phyloP scores from a whole-genome alignment of 2,329 filamentous ascomycete species.

The Penicillium sp. region DNA sequence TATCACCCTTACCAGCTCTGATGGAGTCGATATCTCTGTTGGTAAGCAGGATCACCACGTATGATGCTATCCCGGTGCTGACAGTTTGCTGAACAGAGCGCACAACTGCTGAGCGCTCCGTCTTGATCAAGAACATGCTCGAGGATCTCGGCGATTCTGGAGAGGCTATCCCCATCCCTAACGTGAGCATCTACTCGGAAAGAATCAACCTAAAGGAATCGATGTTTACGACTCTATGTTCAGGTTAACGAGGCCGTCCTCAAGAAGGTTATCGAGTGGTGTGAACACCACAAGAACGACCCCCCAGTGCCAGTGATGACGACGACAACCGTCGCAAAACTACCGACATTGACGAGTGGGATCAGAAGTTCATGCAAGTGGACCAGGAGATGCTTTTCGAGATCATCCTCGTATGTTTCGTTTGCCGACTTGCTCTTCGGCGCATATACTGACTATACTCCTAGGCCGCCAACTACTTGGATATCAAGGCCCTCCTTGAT shows the following conservation, averaged over 20 bases:
- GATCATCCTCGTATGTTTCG: slow-evolving; percentile 79
- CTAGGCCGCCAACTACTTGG: slow-evolving; percentile 94
- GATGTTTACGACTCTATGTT: background rate
- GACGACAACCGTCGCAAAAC: slow-evolving; percentile 95
- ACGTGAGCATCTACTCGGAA: slow-evolving; percentile 28
- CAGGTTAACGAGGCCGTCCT: slow-evolving; percentile 90
- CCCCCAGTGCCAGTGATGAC: slow-evolving; percentile 78
- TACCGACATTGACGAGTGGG: slow-evolving; percentile 99
- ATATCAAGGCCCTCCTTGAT: slow-evolving; percentile 96
- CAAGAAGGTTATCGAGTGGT: slow-evolving; percentile 97
- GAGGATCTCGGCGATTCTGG: slow-evolving; percentile 75
- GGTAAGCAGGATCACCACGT: slow-evolving; percentile 42
- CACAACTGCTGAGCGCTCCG: slow-evolving; percentile 81
- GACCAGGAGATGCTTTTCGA: slow-evolving; percentile 99
- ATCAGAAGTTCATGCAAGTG: slow-evolving; percentile 99
- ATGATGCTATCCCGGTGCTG: background rate
- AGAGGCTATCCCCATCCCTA: slow-evolving; percentile 70
- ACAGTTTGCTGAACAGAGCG: slow-evolving; percentile 61
- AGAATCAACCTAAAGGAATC: background rate
- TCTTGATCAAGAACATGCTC: slow-evolving; percentile 97
- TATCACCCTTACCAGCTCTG: slow-evolving; percentile 52
- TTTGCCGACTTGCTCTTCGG: background rate
- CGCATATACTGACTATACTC: slow-evolving; percentile 1
- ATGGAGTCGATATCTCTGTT: slow-evolving; percentile 50
- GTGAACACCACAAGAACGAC: slow-evolving; percentile 88